A percentile compares a stretch with the other conserved stretches of the same genome.
These are phyloP conservation scores for Sparassis latifolia DNA, from an alignment of 1,284 basidiomycete genomes.

Conservation along the genomic window DNA sequence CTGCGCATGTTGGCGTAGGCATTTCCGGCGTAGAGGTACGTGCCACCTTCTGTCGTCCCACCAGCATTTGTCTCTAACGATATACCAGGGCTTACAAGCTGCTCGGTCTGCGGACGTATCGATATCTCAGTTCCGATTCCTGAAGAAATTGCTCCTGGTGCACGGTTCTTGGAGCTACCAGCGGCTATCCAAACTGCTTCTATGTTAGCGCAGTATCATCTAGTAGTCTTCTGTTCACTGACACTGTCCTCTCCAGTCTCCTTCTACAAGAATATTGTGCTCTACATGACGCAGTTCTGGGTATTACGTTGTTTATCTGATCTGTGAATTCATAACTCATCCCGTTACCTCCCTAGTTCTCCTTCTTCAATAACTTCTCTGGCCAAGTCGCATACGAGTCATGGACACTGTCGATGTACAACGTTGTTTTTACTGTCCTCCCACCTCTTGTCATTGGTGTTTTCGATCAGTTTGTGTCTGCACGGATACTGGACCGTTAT, in stretches of 20 bases:
- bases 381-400: slow-evolving; percentile 98
- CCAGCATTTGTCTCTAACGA: background rate
- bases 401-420: slow-evolving; percentile 95
- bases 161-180: slow-evolving; percentile 99
- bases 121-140: slow-evolving; percentile 96
- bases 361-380: slow-evolving; percentile 98
- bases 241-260: slow-evolving; percentile 51
- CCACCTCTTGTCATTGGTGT: slow-evolving; percentile 97
- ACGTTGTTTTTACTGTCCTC: slow-evolving; percentile 90
- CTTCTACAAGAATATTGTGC: slow-evolving; percentile 95
- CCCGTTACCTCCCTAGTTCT: slow-evolving; percentile 54
- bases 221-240: background rate
- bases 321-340: background rate
- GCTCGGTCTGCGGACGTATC: slow-evolving; percentile 95
- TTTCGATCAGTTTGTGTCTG: slow-evolving; percentile 97
- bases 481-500: slow-evolving; percentile 93
- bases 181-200: slow-evolving; percentile 89
- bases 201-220: slow-evolving; percentile 56
- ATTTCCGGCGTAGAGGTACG: slow-evolving; percentile 94
- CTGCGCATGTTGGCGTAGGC: slow-evolving; percentile 95
- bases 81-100: slow-evolving; percentile 83
- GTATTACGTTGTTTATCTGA: slow-evolving; percentile 36
- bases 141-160: slow-evolving; percentile 93
- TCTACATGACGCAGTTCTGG: slow-evolving; percentile 99
- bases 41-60: background rate